Evolutionary conservation across 192 early-diverging fungal species (phyloP).

Genomic region (Coemansia sp.): DNA sequence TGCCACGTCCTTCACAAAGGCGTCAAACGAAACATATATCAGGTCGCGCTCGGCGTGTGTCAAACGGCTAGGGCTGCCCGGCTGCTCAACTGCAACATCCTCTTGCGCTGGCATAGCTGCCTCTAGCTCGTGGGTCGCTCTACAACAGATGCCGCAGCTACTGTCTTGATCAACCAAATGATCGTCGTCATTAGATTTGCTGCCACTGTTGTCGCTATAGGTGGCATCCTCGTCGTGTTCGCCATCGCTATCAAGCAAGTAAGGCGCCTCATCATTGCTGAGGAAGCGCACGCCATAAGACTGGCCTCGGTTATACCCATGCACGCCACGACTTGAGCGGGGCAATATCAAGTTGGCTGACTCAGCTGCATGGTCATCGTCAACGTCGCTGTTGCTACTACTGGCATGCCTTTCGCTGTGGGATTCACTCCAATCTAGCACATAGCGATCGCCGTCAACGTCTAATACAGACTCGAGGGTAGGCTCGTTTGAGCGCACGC

Average conservation of each 20-base stretch:
- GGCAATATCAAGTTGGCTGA: background rate
- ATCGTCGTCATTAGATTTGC: background rate
- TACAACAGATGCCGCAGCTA: background rate
- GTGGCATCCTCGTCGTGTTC: background rate
- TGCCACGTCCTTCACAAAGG: constrained; percentile 20
- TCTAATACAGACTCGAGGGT: background rate
- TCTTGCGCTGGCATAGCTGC: background rate
- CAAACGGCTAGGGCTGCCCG: background rate
- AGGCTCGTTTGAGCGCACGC: constrained; percentile 15
- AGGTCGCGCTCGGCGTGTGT: constrained; percentile 20
- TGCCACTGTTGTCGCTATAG: background rate
- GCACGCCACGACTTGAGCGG: background rate
- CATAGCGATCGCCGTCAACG: background rate
- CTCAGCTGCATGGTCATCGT: background rate
- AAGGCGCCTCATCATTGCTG: constrained; percentile 23
- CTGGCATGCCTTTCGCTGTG: background rate
- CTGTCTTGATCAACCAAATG: background rate
- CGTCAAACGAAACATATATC: constrained; percentile 16
- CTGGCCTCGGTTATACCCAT: constrained; percentile 15
- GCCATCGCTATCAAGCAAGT: constrained; percentile 20
- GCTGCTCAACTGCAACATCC: background rate
- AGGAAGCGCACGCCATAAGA: constrained; percentile 26
- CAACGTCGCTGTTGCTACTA: background rate
- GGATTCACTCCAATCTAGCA: background rate
- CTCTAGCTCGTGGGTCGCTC: background rate